These are phyloP conservation scores for Alternaria ethzedia DNA, from an alignment of 2,329 filamentous ascomycete species.

Conservation along the genomic window DNA sequence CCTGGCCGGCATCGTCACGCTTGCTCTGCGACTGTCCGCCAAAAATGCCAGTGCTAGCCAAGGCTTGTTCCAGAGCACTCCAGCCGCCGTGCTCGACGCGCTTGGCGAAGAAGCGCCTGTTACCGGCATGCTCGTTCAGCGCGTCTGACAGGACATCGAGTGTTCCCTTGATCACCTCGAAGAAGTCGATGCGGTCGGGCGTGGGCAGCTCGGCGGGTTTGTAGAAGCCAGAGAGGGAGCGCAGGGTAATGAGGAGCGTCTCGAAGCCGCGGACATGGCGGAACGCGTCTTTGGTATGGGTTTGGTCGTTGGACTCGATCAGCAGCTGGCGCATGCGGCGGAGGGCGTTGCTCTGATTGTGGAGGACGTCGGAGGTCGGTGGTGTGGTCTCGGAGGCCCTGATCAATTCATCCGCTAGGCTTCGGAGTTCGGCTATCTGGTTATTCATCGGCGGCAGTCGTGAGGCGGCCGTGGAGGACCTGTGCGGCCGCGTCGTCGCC, in stretches of 20 bases:
- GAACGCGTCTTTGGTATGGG: slow-evolving; percentile 77
- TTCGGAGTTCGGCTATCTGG: slow-evolving; percentile 51
- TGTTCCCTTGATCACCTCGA: slow-evolving; percentile 73
- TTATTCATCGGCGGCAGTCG: slow-evolving; percentile 62
- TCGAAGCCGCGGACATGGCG: slow-evolving; percentile 81
- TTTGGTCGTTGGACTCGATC: slow-evolving; percentile 58
- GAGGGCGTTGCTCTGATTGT: slow-evolving; percentile 58
- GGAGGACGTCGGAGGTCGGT: slow-evolving; percentile 40
- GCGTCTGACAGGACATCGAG: slow-evolving; percentile 76
- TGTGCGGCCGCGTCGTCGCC: slow-evolving; percentile 44
- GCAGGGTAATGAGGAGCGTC: slow-evolving; percentile 71
- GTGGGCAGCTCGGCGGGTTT: slow-evolving; percentile 67
- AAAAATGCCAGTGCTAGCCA: slow-evolving; percentile 68
- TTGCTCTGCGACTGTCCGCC: slow-evolving; percentile 40
- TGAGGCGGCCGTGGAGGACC: slow-evolving; percentile 49
- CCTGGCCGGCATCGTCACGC: slow-evolving; percentile 52
- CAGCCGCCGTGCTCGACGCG: slow-evolving; percentile 79
- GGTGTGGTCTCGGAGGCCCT: slow-evolving; percentile 38
- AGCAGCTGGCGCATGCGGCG: slow-evolving; percentile 71
- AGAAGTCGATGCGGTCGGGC: slow-evolving; percentile 69
- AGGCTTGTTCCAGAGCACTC: slow-evolving; percentile 74
- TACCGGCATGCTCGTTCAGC: slow-evolving; percentile 81
- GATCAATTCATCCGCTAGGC: slow-evolving; percentile 45
- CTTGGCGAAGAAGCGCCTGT: slow-evolving; percentile 83
- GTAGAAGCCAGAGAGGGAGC: slow-evolving; percentile 77